A percentile compares a stretch with the other conserved stretches of the same genome.
Conservation (phyloP, 1,139 yeast species). For the Sugiyamaella pinicola region DNA sequence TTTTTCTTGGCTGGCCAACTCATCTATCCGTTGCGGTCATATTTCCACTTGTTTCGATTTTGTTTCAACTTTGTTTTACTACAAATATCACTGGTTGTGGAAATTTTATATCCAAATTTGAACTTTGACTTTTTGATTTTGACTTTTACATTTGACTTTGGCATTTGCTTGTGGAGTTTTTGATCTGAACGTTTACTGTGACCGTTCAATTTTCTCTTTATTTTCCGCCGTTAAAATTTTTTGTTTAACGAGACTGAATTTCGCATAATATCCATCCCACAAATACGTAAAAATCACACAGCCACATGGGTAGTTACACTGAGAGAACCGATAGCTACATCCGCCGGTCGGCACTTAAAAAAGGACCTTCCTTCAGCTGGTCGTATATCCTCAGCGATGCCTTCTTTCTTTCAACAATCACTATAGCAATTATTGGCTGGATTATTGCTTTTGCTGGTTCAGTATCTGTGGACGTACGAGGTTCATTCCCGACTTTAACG, state of each 20-base stretch:
- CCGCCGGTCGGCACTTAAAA: constrained; percentile 17
- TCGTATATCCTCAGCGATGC: constrained; percentile 44
- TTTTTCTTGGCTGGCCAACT: neutral
- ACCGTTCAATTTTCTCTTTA: neutral
- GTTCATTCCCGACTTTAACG: constrained; percentile 71
- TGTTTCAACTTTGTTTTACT: neutral
- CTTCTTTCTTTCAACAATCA: constrained; percentile 44
- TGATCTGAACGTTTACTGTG: neutral
- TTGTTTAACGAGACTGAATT: too few relatives aligned
- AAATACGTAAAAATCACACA: too few relatives aligned
- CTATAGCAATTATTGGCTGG: constrained; percentile 57
- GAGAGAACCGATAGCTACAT: constrained; percentile 22
- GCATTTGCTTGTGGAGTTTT: too few relatives aligned
- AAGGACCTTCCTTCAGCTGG: constrained; percentile 25
- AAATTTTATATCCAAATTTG: neutral
- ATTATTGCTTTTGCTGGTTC: constrained; percentile 85
- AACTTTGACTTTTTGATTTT: neutral
- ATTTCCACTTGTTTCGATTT: neutral
- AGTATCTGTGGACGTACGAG: constrained; percentile 47
- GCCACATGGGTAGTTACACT: constrained; percentile 19
- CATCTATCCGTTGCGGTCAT: neutral
- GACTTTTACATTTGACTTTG: neutral
- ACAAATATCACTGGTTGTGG: neutral
- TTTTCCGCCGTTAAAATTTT: too few relatives aligned
- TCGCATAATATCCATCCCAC: too few relatives aligned